phyloP scores from a whole-genome alignment of 352 stramenopile species.

The Phytophthora rubi region DNA sequence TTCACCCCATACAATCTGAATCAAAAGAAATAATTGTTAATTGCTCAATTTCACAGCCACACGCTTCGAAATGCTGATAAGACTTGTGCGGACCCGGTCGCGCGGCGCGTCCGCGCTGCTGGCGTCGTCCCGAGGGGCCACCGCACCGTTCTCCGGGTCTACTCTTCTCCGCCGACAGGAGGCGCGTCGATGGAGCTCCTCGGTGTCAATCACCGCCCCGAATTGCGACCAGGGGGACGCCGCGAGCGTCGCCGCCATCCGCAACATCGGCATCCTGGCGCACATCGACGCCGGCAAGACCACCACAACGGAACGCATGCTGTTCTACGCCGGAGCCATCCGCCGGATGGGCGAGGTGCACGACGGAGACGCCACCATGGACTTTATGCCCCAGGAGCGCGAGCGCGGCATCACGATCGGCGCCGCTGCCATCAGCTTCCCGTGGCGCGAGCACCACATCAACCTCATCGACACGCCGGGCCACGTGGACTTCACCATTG shows the following conservation, averaged over 20 bases:
- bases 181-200: slow-evolving; percentile 30
- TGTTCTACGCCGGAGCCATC: slow-evolving; percentile 95
- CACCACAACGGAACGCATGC: slow-evolving; percentile 98
- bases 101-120: slow-evolving; percentile 15
- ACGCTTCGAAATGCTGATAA: slow-evolving; percentile 25
- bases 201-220: not conserved
- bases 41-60: slow-evolving; percentile 13
- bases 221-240: slow-evolving; percentile 29
- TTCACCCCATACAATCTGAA: not conserved
- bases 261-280: slow-evolving; percentile 99
- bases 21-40: not conserved
- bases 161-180: slow-evolving; percentile 4
- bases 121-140: not conserved
- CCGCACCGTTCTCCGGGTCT: not conserved
- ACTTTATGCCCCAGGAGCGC: slow-evolving; percentile 93
- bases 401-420: slow-evolving; percentile 99
- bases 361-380: slow-evolving; percentile 80
- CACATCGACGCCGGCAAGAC: slow-evolving; percentile 99
- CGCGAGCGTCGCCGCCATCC: slow-evolving; percentile 49
- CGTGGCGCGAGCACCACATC: slow-evolving; percentile 94
- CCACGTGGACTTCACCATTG: slow-evolving; percentile 98
- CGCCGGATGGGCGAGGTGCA: slow-evolving; percentile 76
- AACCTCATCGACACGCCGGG: slow-evolving; percentile 99
- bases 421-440: slow-evolving; percentile 95
- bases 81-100: slow-evolving; percentile 14